These are phyloP conservation scores for Ogataea ganodermae DNA, from an alignment of 805 yeast species.

Conservation along the genomic window DNA sequence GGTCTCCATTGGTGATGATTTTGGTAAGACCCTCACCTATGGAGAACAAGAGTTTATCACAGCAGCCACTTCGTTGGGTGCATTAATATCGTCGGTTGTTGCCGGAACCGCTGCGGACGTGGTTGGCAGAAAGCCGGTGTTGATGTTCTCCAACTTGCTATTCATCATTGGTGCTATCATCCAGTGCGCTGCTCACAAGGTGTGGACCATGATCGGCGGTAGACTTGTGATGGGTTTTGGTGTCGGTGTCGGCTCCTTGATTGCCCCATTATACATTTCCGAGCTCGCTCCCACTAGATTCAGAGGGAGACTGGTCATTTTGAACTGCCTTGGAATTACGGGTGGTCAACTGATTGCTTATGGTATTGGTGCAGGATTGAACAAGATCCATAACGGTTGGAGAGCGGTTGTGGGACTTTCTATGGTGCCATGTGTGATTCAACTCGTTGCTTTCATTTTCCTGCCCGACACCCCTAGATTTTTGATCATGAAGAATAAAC, in stretches of 20 bases:
- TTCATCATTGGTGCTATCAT: conserved; percentile 83
- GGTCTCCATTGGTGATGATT: conserved; percentile 79
- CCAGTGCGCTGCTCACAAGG: conserved; percentile 77
- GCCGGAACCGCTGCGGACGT: conserved; percentile 85
- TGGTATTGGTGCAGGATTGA: conserved; percentile 87
- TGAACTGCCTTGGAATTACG: conserved; percentile 87
- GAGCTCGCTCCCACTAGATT: conserved; percentile 92
- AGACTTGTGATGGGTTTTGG: conserved; percentile 94
- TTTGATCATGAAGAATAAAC: conserved; percentile 69
- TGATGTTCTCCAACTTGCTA: conserved; percentile 78
- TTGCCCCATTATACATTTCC: conserved; percentile 90
- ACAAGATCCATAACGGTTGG: conserved; percentile 82
- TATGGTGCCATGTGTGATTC: conserved; percentile 81
- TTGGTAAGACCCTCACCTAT: conserved; percentile 59
- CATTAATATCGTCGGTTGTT: conserved; percentile 71
- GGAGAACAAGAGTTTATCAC: conserved; percentile 91
- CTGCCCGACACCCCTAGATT: conserved; percentile 96
- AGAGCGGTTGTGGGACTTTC: conserved; percentile 88
- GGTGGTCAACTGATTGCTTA: conserved; percentile 96
- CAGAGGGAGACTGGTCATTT: conserved; percentile 87
- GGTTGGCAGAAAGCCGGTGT: conserved; percentile 81
- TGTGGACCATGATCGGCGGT: conserved; percentile 92
- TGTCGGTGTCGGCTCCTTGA: conserved; percentile 91
- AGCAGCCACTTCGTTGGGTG: conserved; percentile 93
- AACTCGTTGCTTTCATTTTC: conserved; percentile 74